A percentile compares a stretch with the other conserved stretches of the same genome.
phyloP scores from a whole-genome alignment of 257 asterid species.

The Primulina eburnea region DNA sequence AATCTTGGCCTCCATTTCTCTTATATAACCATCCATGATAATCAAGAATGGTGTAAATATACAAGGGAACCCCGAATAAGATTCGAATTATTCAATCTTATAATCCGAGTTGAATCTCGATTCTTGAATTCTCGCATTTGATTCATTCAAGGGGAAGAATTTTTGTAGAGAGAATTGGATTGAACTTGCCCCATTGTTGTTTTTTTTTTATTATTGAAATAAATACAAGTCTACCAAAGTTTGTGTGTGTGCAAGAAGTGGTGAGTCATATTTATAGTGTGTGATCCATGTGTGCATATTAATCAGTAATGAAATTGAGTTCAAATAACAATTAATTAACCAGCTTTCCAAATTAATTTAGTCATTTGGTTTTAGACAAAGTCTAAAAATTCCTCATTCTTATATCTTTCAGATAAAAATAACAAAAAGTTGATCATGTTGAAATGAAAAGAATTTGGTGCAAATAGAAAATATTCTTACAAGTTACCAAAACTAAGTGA shows the following conservation, averaged over 20 bases:
- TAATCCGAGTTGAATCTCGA: too few relatives aligned
- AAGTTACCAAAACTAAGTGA: neutral
- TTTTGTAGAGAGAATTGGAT: too few relatives aligned
- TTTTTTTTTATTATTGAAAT: too few relatives aligned
- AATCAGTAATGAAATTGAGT: too few relatives aligned
- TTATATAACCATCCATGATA: slow-evolving; percentile 15
- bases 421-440: too few relatives aligned
- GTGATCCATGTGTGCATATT: neutral
- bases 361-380: neutral
- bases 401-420: neutral
- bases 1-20: slow-evolving; percentile 22
- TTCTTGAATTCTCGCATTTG: too few relatives aligned
- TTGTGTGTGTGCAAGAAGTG: neutral
- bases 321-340: too few relatives aligned
- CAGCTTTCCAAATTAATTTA: neutral
- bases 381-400: neutral
- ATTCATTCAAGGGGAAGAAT: too few relatives aligned
- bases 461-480: neutral
- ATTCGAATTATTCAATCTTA: too few relatives aligned
- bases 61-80: too few relatives aligned
- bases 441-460: neutral
- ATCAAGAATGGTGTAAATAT: neutral
- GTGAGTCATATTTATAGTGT: neutral
- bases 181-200: too few relatives aligned
- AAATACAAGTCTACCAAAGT: too few relatives aligned